phyloP scores from a whole-genome alignment of 129 eudicot species.

The Ambrosia trifida region DNA sequence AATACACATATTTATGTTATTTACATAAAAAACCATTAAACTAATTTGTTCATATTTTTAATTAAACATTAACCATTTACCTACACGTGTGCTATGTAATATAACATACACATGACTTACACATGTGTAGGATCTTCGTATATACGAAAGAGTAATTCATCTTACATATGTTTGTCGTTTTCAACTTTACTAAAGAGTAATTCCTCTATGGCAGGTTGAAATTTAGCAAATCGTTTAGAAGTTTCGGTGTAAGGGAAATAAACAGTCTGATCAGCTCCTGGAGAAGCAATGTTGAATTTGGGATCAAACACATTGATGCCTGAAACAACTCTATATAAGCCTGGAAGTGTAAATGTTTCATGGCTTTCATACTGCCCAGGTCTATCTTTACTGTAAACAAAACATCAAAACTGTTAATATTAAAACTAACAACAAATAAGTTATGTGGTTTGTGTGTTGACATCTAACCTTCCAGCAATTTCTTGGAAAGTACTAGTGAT shows the following conservation, averaged over 20 bases:
- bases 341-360: slow-evolving; percentile 76
- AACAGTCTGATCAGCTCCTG: slow-evolving; percentile 95
- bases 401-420: background rate
- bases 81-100: no score
- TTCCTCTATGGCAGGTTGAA: slow-evolving; percentile 35
- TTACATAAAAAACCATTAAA: no score
- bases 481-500: slow-evolving; percentile 96
- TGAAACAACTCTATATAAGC: slow-evolving; percentile 79
- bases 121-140: no score
- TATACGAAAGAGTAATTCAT: background rate
- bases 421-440: background rate
- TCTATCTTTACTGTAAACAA: slow-evolving; percentile 72
- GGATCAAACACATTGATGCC: slow-evolving; percentile 95
- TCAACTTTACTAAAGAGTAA: slow-evolving; percentile 68
- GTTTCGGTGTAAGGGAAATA: slow-evolving; percentile 89
- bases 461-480: slow-evolving; percentile 88
- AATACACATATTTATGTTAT: no score
- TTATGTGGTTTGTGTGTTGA: background rate
- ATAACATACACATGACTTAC: no score
- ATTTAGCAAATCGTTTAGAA: slow-evolving; percentile 62
- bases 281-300: slow-evolving; percentile 92
- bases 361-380: slow-evolving; percentile 99
- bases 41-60: no score
- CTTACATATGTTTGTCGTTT: slow-evolving; percentile 83
- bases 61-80: no score